Conservation (phyloP, 306 rosid genomes). For the Citrullus mucosospermus region DNA sequence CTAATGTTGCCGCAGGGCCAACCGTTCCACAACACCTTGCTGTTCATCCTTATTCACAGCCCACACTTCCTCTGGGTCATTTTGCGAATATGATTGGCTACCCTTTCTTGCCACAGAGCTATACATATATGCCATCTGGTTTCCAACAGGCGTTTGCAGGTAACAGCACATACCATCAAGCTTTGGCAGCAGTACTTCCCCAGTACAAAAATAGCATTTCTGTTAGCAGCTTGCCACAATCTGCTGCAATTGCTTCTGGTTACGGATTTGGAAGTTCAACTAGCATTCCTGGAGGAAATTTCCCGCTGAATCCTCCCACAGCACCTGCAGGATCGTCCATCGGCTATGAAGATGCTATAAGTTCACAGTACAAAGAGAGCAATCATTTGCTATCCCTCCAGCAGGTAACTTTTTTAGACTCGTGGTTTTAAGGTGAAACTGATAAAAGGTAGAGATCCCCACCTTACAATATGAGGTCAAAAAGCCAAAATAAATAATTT, state of each 20-base stretch:
- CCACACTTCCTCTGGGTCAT: conserved; percentile 77
- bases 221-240: conserved; percentile 90
- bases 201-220: conserved; percentile 92
- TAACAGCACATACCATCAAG: conserved; percentile 90
- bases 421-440: not conserved
- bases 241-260: conserved; percentile 77
- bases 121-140: conserved; percentile 93
- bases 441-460: not conserved
- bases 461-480: too few relatives aligned
- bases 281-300: conserved; percentile 87
- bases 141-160: conserved; percentile 94
- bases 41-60: conserved; percentile 94
- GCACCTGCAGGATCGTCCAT: conserved; percentile 70
- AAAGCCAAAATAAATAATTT: too few relatives aligned
- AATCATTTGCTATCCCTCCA: conserved; percentile 84
- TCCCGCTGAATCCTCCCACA: conserved; percentile 58
- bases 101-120: conserved; percentile 96
- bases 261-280: conserved; percentile 87
- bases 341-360: conserved; percentile 73
- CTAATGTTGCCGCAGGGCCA: conserved; percentile 70
- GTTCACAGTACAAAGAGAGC: conserved; percentile 81
- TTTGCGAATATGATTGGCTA: conserved; percentile 91
- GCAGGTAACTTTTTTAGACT: conserved; percentile 43
- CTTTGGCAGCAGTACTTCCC: conserved; percentile 87
- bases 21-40: conserved; percentile 89